Evolutionary conservation across 2,329 filamentous ascomycete genomes (phyloP).

Genomic region (Paecilomyces variotii): DNA sequence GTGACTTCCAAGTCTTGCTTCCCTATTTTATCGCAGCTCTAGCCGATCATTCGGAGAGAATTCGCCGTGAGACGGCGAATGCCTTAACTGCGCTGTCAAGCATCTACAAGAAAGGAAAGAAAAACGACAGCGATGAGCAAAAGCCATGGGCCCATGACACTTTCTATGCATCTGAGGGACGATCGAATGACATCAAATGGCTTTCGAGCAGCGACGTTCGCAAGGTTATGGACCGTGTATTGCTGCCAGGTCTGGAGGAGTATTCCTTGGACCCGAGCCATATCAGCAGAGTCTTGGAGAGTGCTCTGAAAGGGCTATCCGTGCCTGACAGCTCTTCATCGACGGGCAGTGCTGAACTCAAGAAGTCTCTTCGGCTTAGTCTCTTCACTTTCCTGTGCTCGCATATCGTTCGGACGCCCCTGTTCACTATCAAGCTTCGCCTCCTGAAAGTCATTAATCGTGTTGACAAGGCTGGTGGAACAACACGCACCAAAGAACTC

Average conservation of each 20-base stretch:
- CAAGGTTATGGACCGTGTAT: slow-evolving; percentile 55
- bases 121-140: slow-evolving; percentile 25
- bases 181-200: slow-evolving; percentile 44
- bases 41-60: slow-evolving; percentile 64
- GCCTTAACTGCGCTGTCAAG: slow-evolving; percentile 52
- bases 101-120: slow-evolving; percentile 42
- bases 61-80: slow-evolving; percentile 67
- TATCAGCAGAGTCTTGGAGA: slow-evolving; percentile 56
- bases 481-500: slow-evolving; percentile 64
- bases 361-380: slow-evolving; percentile 55
- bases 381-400: slow-evolving; percentile 65
- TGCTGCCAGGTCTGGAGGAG: slow-evolving; percentile 76
- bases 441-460: slow-evolving; percentile 66
- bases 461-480: slow-evolving; percentile 64
- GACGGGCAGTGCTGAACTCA: slow-evolving; percentile 46
- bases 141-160: slow-evolving; percentile 53
- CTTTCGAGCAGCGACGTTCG: slow-evolving; percentile 51
- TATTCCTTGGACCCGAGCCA: slow-evolving; percentile 72
- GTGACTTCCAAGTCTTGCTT: slow-evolving; percentile 71
- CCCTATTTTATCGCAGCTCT: slow-evolving; percentile 73
- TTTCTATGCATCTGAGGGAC: slow-evolving; percentile 55
- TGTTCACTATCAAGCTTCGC: slow-evolving; percentile 60
- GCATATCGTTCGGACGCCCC: slow-evolving; percentile 62
- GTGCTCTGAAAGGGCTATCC: slow-evolving; percentile 47
- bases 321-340: slow-evolving; percentile 19